Percentiles rank a stretch among this genome's conserved stretches.
Conservation (phyloP, 2,329 filamentous ascomycete genomes). For the Magnaporthales sp. region DNA sequence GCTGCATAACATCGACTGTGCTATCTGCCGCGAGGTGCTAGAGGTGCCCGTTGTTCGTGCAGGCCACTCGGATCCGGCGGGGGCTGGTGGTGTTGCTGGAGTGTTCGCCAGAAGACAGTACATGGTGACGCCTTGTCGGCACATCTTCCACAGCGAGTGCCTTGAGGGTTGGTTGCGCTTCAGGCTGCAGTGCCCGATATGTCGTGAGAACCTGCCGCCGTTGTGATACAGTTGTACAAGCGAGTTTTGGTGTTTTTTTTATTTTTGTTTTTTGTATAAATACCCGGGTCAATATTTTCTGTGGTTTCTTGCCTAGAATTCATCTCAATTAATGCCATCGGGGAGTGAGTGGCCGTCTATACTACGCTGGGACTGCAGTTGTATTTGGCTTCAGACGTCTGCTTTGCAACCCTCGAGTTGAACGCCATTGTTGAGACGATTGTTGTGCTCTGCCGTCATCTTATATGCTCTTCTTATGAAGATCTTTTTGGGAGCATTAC, state of each 20-base stretch:
- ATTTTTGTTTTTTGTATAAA: background rate
- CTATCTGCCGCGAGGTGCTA: slow-evolving; percentile 86
- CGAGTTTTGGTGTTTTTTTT: background rate
- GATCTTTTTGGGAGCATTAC: no score
- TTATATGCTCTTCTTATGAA: no score
- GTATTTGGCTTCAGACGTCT: background rate
- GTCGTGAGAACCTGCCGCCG: slow-evolving; percentile 79
- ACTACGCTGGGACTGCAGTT: background rate
- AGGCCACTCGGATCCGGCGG: slow-evolving; percentile 37
- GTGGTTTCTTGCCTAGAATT: background rate
- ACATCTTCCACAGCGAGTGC: slow-evolving; percentile 89
- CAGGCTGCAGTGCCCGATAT: slow-evolving; percentile 88
- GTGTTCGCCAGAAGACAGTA: slow-evolving; percentile 75
- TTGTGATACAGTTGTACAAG: slow-evolving; percentile 36
- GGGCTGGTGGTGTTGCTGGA: slow-evolving; percentile 46
- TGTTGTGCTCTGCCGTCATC: no score
- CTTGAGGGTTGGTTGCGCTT: slow-evolving; percentile 96
- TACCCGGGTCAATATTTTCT: background rate
- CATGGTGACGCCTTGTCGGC: slow-evolving; percentile 95
- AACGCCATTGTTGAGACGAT: no score
- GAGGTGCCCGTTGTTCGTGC: slow-evolving; percentile 74
- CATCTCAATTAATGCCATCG: background rate
- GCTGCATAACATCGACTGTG: slow-evolving; percentile 68
- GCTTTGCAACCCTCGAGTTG: no score
- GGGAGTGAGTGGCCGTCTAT: background rate